A percentile compares a stretch with the other conserved stretches of the same genome.
phyloP scores from a whole-genome alignment of 106 monocot species.

The Iris macrosiphon region DNA sequence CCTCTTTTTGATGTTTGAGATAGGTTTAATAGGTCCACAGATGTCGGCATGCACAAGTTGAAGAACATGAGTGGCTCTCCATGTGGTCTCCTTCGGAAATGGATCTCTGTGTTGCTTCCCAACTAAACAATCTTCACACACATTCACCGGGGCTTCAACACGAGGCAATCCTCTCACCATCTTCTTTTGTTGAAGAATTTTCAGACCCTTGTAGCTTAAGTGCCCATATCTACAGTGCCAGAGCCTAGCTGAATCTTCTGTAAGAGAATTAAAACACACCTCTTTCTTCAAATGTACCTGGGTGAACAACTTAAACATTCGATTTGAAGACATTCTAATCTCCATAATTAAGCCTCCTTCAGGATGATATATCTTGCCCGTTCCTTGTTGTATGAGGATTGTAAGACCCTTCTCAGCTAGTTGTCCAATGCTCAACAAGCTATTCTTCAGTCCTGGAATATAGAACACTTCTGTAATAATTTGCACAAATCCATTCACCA shows the following conservation, averaged over 20 bases:
- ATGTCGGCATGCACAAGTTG: neutral
- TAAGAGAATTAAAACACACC: neutral
- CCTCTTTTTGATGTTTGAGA: neutral
- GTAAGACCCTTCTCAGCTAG: neutral
- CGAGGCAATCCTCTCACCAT: neutral
- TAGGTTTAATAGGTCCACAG: neutral
- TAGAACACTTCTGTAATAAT: neutral
- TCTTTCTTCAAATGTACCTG: neutral
- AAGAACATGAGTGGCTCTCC: neutral
- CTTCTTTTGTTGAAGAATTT: neutral
- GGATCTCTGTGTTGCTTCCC: neutral
- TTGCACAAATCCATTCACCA: neutral
- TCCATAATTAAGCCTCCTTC: neutral
- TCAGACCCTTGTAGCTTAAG: neutral
- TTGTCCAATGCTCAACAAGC: constrained; percentile 1
- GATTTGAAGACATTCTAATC: neutral
- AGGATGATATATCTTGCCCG: constrained; percentile 1
- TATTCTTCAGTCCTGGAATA: neutral
- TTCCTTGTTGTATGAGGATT: neutral
- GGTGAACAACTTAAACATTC: neutral
- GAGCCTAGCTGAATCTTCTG: neutral
- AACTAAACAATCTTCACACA: neutral
- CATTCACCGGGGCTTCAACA: neutral
- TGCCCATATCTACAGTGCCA: constrained; percentile 4
- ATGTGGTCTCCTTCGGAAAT: neutral